Conservation (phyloP, 2,329 filamentous ascomycete genomes). For the Hypoxylon sp. region DNA sequence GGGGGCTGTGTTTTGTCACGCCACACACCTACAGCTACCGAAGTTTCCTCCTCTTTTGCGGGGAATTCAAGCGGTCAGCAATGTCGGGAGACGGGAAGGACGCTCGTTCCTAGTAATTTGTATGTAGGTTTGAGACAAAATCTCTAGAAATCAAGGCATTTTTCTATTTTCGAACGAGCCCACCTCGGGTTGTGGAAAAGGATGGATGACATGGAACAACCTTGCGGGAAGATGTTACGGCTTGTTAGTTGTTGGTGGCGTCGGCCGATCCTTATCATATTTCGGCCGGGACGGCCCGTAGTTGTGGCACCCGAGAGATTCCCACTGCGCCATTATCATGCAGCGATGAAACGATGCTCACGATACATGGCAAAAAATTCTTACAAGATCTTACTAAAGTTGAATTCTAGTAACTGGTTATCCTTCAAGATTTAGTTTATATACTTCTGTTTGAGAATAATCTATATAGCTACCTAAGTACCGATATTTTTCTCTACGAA, state of each 20-base stretch:
- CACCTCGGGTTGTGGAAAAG: not conserved
- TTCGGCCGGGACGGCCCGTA: constrained; percentile 21
- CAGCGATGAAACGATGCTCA: not conserved
- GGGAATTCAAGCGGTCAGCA: constrained; percentile 31
- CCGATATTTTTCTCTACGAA: constrained; percentile 1
- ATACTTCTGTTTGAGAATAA: not conserved
- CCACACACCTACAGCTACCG: constrained; percentile 8
- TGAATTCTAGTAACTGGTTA: not conserved
- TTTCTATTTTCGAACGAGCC: not conserved
- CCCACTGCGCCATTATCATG: constrained; percentile 9
- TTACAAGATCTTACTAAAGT: not conserved
- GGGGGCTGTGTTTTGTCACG: constrained; percentile 9
- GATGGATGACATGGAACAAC: not conserved
- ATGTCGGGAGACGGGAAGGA: constrained; percentile 4
- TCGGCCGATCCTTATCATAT: constrained; percentile 7
- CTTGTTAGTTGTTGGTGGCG: constrained; percentile 1
- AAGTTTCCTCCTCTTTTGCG: constrained; percentile 20
- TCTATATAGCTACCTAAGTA: not conserved
- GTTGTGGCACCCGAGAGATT: constrained; percentile 5
- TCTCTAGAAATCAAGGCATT: not conserved
- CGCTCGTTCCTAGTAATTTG: not conserved
- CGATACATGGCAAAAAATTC: not conserved
- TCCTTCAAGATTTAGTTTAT: not conserved
- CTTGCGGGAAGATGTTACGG: constrained; percentile 1
- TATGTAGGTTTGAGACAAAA: constrained; percentile 7